These are phyloP conservation scores for Chrysoporthe cubensis DNA, from an alignment of 2,329 filamentous ascomycete genomes.

Conservation along the genomic window DNA sequence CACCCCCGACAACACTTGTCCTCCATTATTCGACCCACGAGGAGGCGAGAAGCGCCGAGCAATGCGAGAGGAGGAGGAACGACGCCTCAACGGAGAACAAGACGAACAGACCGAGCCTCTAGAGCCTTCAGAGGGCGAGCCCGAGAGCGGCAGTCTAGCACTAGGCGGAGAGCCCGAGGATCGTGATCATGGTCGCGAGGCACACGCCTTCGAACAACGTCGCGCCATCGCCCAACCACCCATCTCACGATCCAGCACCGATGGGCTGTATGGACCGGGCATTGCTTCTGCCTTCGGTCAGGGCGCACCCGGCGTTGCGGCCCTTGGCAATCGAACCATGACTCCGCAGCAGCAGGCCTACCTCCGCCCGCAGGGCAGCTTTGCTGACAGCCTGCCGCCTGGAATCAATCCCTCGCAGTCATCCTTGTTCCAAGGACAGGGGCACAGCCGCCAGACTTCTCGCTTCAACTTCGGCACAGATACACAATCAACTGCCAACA, in stretches of 20 bases:
- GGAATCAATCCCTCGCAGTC: slow-evolving; percentile 57
- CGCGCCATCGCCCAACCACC: slow-evolving; percentile 75
- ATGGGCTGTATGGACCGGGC: slow-evolving; percentile 58
- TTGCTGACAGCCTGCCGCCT: slow-evolving; percentile 63
- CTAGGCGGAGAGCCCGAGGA: slow-evolving; percentile 94
- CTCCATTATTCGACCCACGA: slow-evolving; percentile 79
- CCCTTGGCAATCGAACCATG: slow-evolving; percentile 71
- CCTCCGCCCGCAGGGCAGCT: slow-evolving; percentile 63
- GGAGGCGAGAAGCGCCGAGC: slow-evolving; percentile 82
- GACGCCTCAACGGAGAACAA: slow-evolving; percentile 50
- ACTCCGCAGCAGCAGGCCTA: slow-evolving; percentile 82
- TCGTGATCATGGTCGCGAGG: slow-evolving; percentile 59
- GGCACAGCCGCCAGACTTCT: slow-evolving; percentile 82
- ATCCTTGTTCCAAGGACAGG: slow-evolving; percentile 55
- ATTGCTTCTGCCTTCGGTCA: slow-evolving; percentile 54
- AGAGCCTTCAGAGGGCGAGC: slow-evolving; percentile 69
- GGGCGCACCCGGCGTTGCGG: slow-evolving; percentile 54
- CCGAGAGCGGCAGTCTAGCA: slow-evolving; percentile 82
- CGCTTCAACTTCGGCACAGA: slow-evolving; percentile 89
- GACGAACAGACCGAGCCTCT: slow-evolving; percentile 44
- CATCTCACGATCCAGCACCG: slow-evolving; percentile 66
- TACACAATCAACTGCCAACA: slow-evolving; percentile 61
- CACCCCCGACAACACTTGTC: slow-evolving; percentile 40
- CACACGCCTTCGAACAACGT: slow-evolving; percentile 58
- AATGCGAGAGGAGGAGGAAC: slow-evolving; percentile 74